Conservation (phyloP, 345 rosid genomes). For the Populus tremula region DNA sequence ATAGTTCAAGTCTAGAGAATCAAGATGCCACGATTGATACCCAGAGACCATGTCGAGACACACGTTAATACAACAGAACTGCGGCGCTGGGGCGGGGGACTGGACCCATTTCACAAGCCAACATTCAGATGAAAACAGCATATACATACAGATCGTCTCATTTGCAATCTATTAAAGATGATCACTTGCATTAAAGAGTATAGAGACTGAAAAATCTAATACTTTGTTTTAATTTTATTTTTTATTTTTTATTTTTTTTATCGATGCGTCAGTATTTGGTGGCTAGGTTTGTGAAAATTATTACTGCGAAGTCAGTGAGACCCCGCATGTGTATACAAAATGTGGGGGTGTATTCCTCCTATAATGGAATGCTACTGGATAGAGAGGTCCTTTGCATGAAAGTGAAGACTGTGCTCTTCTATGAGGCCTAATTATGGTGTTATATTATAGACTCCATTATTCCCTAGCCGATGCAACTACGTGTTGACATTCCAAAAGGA, state of each 20-base stretch:
- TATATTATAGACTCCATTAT: background rate
- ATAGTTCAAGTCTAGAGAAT: background rate
- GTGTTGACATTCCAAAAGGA: constrained; percentile 3
- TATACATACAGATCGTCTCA: background rate
- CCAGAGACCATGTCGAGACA: background rate
- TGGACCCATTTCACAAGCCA: background rate
- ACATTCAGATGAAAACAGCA: background rate
- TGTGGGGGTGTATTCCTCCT: background rate
- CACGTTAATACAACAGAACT: background rate
- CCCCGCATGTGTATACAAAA: background rate
- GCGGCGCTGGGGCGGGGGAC: background rate
- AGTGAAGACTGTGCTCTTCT: background rate
- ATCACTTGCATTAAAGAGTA: background rate
- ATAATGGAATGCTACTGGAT: background rate
- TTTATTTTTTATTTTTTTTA: no score
- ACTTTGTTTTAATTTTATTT: no score
- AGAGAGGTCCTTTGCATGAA: constrained; percentile 8
- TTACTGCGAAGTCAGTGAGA: background rate
- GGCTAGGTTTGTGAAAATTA: background rate
- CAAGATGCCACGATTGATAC: background rate
- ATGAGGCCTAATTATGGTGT: background rate
- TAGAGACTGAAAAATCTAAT: background rate
- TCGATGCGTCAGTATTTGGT: background rate
- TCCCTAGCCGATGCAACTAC: background rate
- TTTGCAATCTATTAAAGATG: background rate